Evolutionary conservation across 140 eudicot genomes (phyloP).

Genomic region (Stevia rebaudiana): DNA sequence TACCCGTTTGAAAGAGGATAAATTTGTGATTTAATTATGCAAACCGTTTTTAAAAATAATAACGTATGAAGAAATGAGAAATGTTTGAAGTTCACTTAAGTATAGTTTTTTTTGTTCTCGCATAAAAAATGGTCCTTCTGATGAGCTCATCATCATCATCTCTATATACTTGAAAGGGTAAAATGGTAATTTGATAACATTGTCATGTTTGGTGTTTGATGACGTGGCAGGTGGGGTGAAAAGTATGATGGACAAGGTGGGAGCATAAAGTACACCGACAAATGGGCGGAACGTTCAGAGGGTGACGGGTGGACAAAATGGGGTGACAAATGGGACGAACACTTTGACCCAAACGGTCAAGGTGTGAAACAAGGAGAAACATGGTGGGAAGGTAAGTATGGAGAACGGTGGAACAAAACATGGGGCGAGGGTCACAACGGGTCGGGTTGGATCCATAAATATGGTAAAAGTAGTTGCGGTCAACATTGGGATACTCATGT

Average conservation of each 20-base stretch:
- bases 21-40: too few species aligned
- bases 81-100: too few species aligned
- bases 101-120: too few species aligned
- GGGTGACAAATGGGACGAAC: slow-evolving; percentile 97
- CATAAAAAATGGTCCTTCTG: too few species aligned
- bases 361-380: slow-evolving; percentile 97
- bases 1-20: too few species aligned
- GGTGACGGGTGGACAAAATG: slow-evolving; percentile 88
- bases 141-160: too few species aligned
- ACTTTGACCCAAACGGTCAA: slow-evolving; percentile 55
- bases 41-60: too few species aligned
- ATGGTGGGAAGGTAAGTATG: slow-evolving; percentile 86
- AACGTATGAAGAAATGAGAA: too few species aligned
- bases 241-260: slow-evolving; percentile 89
- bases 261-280: slow-evolving; percentile 77
- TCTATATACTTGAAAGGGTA: background rate
- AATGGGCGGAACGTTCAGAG: slow-evolving; percentile 91
- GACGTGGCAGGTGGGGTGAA: slow-evolving; percentile 82
- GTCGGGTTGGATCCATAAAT: slow-evolving; percentile 91
- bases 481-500: slow-evolving; percentile 97
- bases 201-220: background rate
- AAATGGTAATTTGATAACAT: too few species aligned
- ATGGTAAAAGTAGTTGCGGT: slow-evolving; percentile 84
- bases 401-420: slow-evolving; percentile 88
- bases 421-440: slow-evolving; percentile 98